phyloP scores from a whole-genome alignment of 176 grass and related monocot genomes.

The Carex littledalei region DNA sequence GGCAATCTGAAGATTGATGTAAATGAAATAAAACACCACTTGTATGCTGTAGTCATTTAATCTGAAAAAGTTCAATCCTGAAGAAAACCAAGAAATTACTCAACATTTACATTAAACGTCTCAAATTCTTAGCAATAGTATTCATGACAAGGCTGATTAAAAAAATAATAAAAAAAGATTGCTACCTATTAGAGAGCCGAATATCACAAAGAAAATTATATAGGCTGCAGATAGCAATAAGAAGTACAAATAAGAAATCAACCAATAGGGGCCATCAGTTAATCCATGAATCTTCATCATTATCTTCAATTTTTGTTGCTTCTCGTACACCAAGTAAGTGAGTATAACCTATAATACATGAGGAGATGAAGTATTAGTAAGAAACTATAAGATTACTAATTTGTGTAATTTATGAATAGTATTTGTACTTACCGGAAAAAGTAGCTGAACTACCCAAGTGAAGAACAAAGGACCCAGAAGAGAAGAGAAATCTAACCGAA shows the following conservation, averaged over 20 bases:
- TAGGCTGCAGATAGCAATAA: conserved; percentile 51
- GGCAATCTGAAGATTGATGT: conserved; percentile 70
- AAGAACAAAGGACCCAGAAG: conserved; percentile 88
- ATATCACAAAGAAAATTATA: conserved; percentile 61
- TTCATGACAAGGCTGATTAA: neutral
- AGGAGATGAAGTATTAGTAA: neutral
- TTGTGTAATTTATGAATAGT: neutral
- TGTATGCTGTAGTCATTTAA: conserved; percentile 63
- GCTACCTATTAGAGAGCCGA: conserved; percentile 78
- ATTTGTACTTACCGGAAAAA: conserved; percentile 74
- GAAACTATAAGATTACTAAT: neutral
- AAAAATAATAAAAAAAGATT: neutral
- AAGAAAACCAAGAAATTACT: conserved; percentile 8
- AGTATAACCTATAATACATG: conserved; percentile 23
- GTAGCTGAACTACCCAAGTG: conserved; percentile 81
- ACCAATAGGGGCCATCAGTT: conserved; percentile 23
- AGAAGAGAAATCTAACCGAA: conserved; percentile 63
- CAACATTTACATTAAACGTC: neutral
- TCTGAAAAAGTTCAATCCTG: conserved; percentile 71
- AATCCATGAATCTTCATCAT: conserved; percentile 45
- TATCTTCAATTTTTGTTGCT: conserved; percentile 25
- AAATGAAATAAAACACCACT: conserved; percentile 74
- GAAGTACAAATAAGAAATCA: conserved; percentile 28
- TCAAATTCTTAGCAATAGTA: neutral
- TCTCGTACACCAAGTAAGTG: conserved; percentile 27